Evolutionary conservation across 805 yeast genomes (phyloP).

Genomic region (Torulaspora gathmanii): DNA sequence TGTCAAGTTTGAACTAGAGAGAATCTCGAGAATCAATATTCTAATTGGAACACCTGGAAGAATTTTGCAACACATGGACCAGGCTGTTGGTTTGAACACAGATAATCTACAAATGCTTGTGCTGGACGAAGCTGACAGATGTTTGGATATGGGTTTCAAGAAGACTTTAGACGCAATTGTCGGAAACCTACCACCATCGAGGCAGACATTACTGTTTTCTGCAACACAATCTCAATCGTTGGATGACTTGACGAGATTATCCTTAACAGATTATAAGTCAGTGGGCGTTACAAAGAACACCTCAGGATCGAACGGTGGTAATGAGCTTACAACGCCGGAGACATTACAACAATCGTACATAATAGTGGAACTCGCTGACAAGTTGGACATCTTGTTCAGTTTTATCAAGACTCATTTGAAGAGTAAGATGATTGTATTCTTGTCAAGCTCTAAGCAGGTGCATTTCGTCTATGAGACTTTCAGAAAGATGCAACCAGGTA

Average conservation of each 20-base stretch:
- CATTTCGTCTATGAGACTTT: constrained; percentile 85
- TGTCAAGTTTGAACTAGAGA: constrained; percentile 70
- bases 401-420: constrained; percentile 80
- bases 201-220: constrained; percentile 81
- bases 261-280: constrained; percentile 40
- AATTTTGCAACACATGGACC: constrained; percentile 84
- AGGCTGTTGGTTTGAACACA: constrained; percentile 73
- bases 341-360: constrained; percentile 80
- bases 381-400: constrained; percentile 80
- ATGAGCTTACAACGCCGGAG: constrained; percentile 66
- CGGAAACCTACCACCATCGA: constrained; percentile 66
- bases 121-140: constrained; percentile 88
- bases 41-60: constrained; percentile 91
- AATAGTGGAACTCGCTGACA: constrained; percentile 66
- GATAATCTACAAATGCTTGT: constrained; percentile 73
- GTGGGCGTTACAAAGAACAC: constrained; percentile 42
- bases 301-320: constrained; percentile 52
- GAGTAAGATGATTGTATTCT: constrained; percentile 72
- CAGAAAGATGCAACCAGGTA: constrained; percentile 86
- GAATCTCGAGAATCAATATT: constrained; percentile 74
- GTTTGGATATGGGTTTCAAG: constrained; percentile 90
- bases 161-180: constrained; percentile 76
- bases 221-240: constrained; percentile 88
- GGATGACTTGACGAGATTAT: constrained; percentile 74
- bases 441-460: constrained; percentile 85